These are phyloP conservation scores for Protomyces inouyei DNA, from an alignment of 1,139 yeast species.

Conservation along the genomic window DNA sequence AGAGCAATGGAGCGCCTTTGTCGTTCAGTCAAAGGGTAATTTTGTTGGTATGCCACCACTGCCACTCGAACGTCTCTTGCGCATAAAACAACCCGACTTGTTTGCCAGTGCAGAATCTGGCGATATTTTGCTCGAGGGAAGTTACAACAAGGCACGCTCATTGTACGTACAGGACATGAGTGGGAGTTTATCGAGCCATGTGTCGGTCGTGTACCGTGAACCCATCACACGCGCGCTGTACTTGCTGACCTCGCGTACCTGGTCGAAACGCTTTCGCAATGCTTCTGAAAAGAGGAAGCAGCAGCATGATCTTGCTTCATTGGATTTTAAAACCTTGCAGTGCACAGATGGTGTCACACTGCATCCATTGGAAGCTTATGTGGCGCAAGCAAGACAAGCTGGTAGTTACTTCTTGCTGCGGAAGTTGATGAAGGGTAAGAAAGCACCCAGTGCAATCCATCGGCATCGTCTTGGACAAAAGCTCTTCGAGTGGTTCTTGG, in stretches of 20 bases:
- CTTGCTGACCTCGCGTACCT: slow-evolving; percentile 9
- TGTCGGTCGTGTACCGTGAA: slow-evolving; percentile 12
- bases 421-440: not conserved
- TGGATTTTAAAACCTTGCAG: not conserved
- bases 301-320: not conserved
- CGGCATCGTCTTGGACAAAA: slow-evolving; percentile 6
- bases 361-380: slow-evolving; percentile 14
- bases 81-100: not conserved
- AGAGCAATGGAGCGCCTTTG: slow-evolving; percentile 4
- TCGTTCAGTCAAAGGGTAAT: not conserved
- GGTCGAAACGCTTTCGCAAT: slow-evolving; percentile 2
- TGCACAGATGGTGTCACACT: slow-evolving; percentile 9
- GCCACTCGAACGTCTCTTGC: slow-evolving; percentile 9
- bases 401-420: slow-evolving; percentile 13
- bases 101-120: slow-evolving; percentile 8
- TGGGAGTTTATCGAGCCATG: slow-evolving; percentile 1
- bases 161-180: slow-evolving; percentile 10
- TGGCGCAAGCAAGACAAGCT: not conserved
- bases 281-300: not conserved
- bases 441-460: not conserved
- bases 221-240: slow-evolving; percentile 2
- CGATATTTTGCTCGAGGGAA: slow-evolving; percentile 15
- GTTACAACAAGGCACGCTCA: not conserved
- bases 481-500: slow-evolving; percentile 4
- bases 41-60: not conserved